Evolutionary conservation across 1,284 basidiomycete species (phyloP).

Genomic region (Puccinia brachypodii): DNA sequence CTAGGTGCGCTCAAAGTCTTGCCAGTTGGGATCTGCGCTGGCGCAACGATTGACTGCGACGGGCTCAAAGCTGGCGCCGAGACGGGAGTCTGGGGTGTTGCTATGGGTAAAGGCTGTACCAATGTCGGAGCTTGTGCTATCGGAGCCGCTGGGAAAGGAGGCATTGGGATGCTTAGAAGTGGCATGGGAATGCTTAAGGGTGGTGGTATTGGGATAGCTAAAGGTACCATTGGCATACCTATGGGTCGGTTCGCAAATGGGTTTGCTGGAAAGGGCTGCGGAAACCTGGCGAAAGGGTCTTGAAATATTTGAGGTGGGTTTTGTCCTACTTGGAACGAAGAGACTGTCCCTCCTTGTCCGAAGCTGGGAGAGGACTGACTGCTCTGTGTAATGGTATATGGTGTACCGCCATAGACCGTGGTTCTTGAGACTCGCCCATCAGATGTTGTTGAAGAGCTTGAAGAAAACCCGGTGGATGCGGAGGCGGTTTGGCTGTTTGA

Average conservation of each 20-base stretch:
- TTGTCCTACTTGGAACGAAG: conserved; percentile 10
- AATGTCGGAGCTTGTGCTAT: not conserved
- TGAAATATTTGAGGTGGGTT: conserved; percentile 5
- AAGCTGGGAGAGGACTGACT: not conserved
- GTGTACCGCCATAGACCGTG: conserved; percentile 6
- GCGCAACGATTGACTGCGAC: not conserved
- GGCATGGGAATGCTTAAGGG: conserved; percentile 9
- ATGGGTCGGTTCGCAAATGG: not conserved
- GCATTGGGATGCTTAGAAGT: not conserved
- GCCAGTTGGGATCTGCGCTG: not conserved
- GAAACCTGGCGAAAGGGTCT: not conserved
- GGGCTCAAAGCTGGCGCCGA: not conserved
- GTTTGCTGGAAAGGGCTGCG: not conserved
- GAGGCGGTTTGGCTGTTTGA: not conserved
- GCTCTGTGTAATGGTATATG: conserved; percentile 20
- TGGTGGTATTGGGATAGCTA: not conserved
- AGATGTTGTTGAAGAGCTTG: conserved; percentile 8
- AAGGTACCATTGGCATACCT: conserved; percentile 1
- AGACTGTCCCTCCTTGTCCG: not conserved
- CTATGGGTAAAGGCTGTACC: not conserved
- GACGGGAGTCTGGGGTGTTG: no score
- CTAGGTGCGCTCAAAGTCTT: not conserved
- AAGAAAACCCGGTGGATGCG: not conserved
- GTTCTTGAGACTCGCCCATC: conserved; percentile 6
- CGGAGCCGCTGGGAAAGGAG: not conserved